Base-by-base conservation (phyloP, 2,329 filamentous ascomycete species). In the Calonectria pteridis region DNA sequence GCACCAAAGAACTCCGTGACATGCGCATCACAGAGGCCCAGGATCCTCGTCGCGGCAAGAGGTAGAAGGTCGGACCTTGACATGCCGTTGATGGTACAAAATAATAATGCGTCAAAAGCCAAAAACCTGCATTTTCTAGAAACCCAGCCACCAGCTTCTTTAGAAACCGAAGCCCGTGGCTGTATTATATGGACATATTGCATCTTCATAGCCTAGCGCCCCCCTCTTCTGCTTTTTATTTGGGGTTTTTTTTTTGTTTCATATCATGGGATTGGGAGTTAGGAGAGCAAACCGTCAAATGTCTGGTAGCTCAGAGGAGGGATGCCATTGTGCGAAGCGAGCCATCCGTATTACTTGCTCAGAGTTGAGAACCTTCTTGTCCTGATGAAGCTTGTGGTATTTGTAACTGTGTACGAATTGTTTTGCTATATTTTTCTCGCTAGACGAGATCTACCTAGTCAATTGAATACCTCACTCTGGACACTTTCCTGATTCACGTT, bases 1-100 rank as follows among this genome's bases (percentile, higher is more conserved):
- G 95, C 3, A 98, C 96, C 6, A 98, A 95, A 86, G 96, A 98
- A 88, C 91, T 96, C 82, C 91, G 97, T 74, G 95, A 98, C 78
- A 96, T 93, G 85, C 91, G 95, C 83, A 92, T 91, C 81, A 89
- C 92, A 64, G 95, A 98, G 84, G 95, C 96, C 6, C 87, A 91
- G 76, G 94, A 98, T 87, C 96, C 96, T 55, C 91, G 96, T 81
- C 89, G 93, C 77, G 91, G 93, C 74, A 92, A 92, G 84, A 80
- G 84, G 67, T 90, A 76, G 81, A 37, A 43, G 6, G 28, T 10
- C 10, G 28, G 28, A 23, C 33, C n/a, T 33, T 28, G n/a, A 6
- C n/a, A 2, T 14, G n/a, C 26, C 10, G 26, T 26, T 23, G 20
- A 26, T 33, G 26, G n/a, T 1, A 13, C 23, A 49, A 58, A 29